Percentiles rank a stretch among this genome's conserved stretches.
Evolutionary conservation across 768 basidiomycete species (phyloP).

Genomic region (Collybia mongolica): DNA sequence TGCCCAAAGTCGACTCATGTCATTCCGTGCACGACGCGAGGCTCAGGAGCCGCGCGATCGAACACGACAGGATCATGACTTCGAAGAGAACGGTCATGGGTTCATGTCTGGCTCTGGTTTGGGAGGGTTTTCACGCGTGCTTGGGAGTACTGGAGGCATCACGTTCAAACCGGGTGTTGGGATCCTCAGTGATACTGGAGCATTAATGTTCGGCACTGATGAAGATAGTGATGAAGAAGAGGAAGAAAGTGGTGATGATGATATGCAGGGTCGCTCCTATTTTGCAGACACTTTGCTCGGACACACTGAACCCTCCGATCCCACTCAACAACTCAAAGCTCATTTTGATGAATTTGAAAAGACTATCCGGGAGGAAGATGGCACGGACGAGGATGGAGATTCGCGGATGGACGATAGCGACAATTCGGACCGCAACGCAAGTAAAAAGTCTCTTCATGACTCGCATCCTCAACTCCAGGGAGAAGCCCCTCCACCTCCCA

Average conservation of each 20-base stretch:
- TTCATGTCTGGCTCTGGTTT: conserved; percentile 28
- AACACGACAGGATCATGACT: conserved; percentile 18
- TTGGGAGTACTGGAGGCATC: conserved; percentile 53
- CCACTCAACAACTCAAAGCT: conserved; percentile 55
- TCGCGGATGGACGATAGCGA: conserved; percentile 24
- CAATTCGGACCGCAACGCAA: conserved; percentile 15
- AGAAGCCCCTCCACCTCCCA: conserved; percentile 48
- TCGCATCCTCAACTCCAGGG: conserved; percentile 30
- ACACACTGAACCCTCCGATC: conserved; percentile 46
- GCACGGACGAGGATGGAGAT: conserved; percentile 36
- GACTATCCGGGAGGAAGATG: conserved; percentile 37
- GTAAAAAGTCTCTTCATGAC: background rate
- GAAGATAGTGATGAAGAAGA: conserved; percentile 67
- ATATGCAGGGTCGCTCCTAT: conserved; percentile 34
- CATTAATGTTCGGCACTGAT: conserved; percentile 65
- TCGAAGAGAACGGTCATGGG: conserved; percentile 26
- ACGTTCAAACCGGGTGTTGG: conserved; percentile 58
- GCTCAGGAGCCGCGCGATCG: conserved; percentile 51
- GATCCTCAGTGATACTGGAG: conserved; percentile 46
- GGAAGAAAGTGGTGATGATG: conserved; percentile 40
- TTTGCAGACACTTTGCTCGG: conserved; percentile 47
- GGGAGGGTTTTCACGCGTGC: conserved; percentile 45
- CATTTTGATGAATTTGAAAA: conserved; percentile 65
- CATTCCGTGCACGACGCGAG: conserved; percentile 62
- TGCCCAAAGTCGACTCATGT: conserved; percentile 56